These are phyloP conservation scores for Hanseniaspora valbyensis DNA, from an alignment of 805 yeast genomes.

Conservation along the genomic window DNA sequence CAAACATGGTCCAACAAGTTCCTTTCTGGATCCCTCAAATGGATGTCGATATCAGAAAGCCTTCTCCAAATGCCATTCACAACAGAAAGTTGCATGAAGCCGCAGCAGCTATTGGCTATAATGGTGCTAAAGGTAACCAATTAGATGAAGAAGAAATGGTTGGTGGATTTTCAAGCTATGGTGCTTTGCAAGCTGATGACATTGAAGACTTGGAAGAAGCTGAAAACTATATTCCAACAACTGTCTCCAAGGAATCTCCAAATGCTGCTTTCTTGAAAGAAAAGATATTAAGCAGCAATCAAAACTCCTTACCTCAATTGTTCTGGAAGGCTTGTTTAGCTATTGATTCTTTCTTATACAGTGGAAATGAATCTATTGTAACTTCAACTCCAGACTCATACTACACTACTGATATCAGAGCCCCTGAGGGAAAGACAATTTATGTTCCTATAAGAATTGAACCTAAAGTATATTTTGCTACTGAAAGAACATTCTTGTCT, in stretches of 20 bases:
- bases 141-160: constrained; percentile 28
- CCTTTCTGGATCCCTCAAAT: constrained; percentile 98
- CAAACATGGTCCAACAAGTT: constrained; percentile 68
- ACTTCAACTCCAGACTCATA: constrained; percentile 46
- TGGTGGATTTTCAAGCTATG: constrained; percentile 26
- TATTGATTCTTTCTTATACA: constrained; percentile 39
- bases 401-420: constrained; percentile 45
- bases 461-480: constrained; percentile 98
- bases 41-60: constrained; percentile 87
- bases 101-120: constrained; percentile 11
- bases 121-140: constrained; percentile 24
- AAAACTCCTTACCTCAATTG: constrained; percentile 21
- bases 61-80: constrained; percentile 35
- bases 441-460: constrained; percentile 93
- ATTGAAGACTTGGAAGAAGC: constrained; percentile 62
- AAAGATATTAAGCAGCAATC: constrained; percentile 16
- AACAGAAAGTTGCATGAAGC: no score
- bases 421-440: constrained; percentile 83
- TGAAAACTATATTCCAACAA: constrained; percentile 39
- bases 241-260: constrained; percentile 20
- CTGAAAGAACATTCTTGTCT: constrained; percentile 85
- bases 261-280: constrained; percentile 28
- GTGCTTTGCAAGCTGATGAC: constrained; percentile 34
- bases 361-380: constrained; percentile 42
- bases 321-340: constrained; percentile 21